A percentile compares a stretch with the other conserved stretches of the same genome.
phyloP scores from a whole-genome alignment of 177 flowering plant genomes.

The Tripterygium wilfordii region DNA sequence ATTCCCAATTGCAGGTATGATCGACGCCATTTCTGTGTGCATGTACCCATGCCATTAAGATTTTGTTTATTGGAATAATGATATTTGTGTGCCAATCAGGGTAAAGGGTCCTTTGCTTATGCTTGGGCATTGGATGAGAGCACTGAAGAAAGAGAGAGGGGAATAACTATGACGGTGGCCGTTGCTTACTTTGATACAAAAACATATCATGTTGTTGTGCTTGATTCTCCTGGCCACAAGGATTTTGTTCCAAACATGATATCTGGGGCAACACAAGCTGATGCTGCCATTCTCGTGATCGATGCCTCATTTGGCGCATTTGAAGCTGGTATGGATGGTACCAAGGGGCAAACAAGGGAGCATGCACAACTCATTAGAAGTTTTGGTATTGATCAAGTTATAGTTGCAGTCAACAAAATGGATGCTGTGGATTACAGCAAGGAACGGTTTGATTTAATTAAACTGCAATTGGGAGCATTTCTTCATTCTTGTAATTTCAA shows the following conservation, averaged over 20 bases:
- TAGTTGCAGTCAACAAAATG: constrained; percentile 93
- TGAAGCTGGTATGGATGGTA: constrained; percentile 76
- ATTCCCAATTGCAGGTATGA: constrained; percentile 76
- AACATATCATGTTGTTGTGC: constrained; percentile 80
- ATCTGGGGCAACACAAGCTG: constrained; percentile 97
- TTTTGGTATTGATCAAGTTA: constrained; percentile 93
- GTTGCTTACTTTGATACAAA: constrained; percentile 89
- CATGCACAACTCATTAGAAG: constrained; percentile 94
- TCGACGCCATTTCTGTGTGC: too few species aligned
- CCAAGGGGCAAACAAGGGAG: constrained; percentile 88
- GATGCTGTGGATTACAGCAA: constrained; percentile 73
- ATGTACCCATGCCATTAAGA: background rate
- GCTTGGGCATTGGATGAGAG: constrained; percentile 99
- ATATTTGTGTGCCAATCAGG: constrained; percentile 40
- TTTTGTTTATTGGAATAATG: constrained; percentile 9
- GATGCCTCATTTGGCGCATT: constrained; percentile 92
- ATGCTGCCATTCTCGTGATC: constrained; percentile 91
- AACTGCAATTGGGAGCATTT: constrained; percentile 61
- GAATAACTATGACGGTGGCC: constrained; percentile 95
- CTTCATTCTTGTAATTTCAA: constrained; percentile 80
- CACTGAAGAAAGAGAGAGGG: constrained; percentile 93
- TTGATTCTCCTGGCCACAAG: constrained; percentile 96
- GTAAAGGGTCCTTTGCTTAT: constrained; percentile 96
- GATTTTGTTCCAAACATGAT: constrained; percentile 99
- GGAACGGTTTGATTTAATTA: constrained; percentile 83